A percentile compares a stretch with the other conserved stretches of the same genome.
Evolutionary conservation across 192 early-diverging fungal species (phyloP).

Genomic region (Entomortierella beljakovae): DNA sequence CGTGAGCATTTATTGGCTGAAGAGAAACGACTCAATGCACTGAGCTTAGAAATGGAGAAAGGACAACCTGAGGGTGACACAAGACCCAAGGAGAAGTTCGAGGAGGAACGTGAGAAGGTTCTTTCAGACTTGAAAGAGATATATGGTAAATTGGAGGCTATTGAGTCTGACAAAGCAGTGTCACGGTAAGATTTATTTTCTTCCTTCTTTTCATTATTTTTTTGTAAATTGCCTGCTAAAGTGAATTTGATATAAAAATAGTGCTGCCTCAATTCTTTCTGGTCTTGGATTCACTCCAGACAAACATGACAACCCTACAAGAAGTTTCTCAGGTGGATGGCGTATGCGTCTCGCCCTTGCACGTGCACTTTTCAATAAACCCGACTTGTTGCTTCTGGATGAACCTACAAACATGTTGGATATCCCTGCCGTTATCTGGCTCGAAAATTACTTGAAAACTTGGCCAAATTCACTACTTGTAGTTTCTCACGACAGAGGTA

Average conservation of each 20-base stretch:
- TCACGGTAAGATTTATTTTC: slow-evolving; percentile 71
- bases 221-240: too few relatives aligned
- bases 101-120: slow-evolving; percentile 47
- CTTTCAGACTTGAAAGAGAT: slow-evolving; percentile 76
- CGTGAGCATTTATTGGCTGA: slow-evolving; percentile 90
- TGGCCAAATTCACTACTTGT: slow-evolving; percentile 95
- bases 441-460: slow-evolving; percentile 92
- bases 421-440: slow-evolving; percentile 98
- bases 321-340: slow-evolving; percentile 99
- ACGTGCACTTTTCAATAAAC: slow-evolving; percentile 96
- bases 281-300: slow-evolving; percentile 93
- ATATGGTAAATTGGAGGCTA: slow-evolving; percentile 89
- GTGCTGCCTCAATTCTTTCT: slow-evolving; percentile 93
- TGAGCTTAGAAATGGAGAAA: slow-evolving; percentile 65
- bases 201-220: too few relatives aligned
- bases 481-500: slow-evolving; percentile 96
- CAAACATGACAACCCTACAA: slow-evolving; percentile 87
- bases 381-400: slow-evolving; percentile 91
- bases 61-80: slow-evolving; percentile 61
- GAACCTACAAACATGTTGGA: slow-evolving; percentile 94
- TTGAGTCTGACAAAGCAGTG: slow-evolving; percentile 98
- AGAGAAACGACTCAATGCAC: slow-evolving; percentile 73
- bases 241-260: too few relatives aligned
- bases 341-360: slow-evolving; percentile 98
- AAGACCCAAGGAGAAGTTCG: slow-evolving; percentile 59